Evolutionary conservation across 2,329 filamentous ascomycete genomes (phyloP).

Genomic region (Fusarium tupiense): DNA sequence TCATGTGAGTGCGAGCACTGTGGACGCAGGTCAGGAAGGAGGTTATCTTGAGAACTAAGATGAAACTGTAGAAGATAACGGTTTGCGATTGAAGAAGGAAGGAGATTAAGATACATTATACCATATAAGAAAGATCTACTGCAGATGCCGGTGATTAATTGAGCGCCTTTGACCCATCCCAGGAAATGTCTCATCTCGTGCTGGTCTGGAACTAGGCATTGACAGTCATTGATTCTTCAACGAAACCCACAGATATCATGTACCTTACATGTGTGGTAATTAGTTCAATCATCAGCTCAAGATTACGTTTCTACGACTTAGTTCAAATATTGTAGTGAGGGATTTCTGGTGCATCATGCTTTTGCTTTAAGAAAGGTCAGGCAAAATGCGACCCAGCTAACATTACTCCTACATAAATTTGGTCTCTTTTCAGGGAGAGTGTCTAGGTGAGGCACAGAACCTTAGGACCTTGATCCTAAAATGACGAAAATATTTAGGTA

Average conservation of each 20-base stretch:
- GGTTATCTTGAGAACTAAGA: too few relatives aligned
- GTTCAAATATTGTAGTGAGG: neutral
- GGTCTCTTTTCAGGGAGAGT: neutral
- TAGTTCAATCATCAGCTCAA: rapidly evolving
- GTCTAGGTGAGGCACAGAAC: neutral
- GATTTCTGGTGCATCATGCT: neutral
- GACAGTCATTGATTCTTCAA: neutral
- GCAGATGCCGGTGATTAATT: neutral
- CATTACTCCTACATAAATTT: rapidly evolving
- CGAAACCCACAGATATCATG: neutral
- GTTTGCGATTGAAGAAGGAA: neutral
- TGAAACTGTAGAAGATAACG: rapidly evolving
- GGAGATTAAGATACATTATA: neutral
- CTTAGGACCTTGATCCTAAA: neutral
- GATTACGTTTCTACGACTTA: neutral
- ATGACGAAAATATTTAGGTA: rapidly evolving
- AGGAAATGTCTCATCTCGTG: neutral
- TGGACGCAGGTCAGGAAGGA: neutral
- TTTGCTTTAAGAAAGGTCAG: neutral
- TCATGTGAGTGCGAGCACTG: neutral
- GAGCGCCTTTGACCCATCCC: neutral
- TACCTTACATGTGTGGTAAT: rapidly evolving
- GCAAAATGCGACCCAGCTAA: neutral
- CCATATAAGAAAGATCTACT: neutral
- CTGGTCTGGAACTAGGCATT: neutral